Evolutionary conservation across 2,329 filamentous ascomycete genomes (phyloP), one percentile per base, ranked within the genome.

Genomic region (Neofusicoccum ribis): DNA sequence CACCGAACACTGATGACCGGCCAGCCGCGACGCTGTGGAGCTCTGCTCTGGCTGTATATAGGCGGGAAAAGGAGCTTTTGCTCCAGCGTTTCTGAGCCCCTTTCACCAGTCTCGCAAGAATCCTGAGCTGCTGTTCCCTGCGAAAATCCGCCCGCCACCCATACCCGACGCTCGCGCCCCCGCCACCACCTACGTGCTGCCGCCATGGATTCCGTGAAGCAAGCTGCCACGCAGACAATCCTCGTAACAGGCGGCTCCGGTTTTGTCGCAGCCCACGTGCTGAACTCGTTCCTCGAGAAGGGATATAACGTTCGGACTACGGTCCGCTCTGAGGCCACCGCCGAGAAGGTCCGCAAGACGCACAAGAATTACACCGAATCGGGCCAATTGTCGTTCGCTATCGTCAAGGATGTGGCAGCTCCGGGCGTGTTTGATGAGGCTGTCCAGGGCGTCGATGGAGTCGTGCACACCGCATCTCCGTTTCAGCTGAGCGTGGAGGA

Each of bases 391-490:
- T 77, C 82, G 37, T 82, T 82, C 56, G 75, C 82, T 1, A 71
- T 78, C 23, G 75, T 83, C 1, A 66, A 74, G 7, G 81, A 83
- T 63, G 81, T 84, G 56, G 72, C 78, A 15, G 73, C 75, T 0
- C 70, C 73, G 0, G 75, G 75, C 0, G 78, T 76, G 0, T 76
- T 83, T 9, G 68, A 71, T 3, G 73, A 79, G 3, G 77, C 75
- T 0, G 74, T 81, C 39, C 71, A 80, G 15, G 80, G 73, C 1
- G 74, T 83, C 2, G 79, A 82, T 23, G 79, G 72, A 0, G 74
- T 83, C 0, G 77, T 83, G n/a, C 81, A 83, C 56, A 75, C 79
- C 2, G 81, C 82, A 6, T 82, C 79, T 64, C 61, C 61, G 17
- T 52, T 63, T 37, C 47, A 63, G 61, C 12, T 52, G 23, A 46